Evolutionary conservation across 2,329 filamentous ascomycete species (phyloP), one percentile per base, ranked within the genome.

Genomic region (Sordariomycetes sp.): DNA sequence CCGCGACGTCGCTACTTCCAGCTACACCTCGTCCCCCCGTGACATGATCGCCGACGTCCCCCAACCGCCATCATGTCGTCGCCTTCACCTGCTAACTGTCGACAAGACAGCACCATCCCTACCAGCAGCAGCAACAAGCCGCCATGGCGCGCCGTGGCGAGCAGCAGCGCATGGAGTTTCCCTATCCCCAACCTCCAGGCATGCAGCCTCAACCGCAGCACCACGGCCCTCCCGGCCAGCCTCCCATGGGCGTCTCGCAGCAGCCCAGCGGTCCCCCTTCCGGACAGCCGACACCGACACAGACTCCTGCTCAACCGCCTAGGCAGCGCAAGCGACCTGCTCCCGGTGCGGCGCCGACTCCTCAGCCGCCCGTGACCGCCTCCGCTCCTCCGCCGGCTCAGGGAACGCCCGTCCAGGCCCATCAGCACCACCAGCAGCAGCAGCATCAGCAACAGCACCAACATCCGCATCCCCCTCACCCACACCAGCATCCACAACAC

Each of bases 101-200:
- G 42, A 39, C 47, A 39, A 61, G 58, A 46, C 58, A 59, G 39
- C 44, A 49, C 40, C 66, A 73, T 48, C 52, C 62, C 35, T 72
- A 72, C 46, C 25, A n/a, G n/a, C 25, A 28, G 25, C 67, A 32
- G 20, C 20, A 23, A n/a, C 35, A 66, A 52, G 51, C 59, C 45
- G 67, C 72, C 42, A 66, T 73, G 66, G 58, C 54, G 43, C 59
- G 59, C 40, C 59, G 61, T 36, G 57, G 55, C 45, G 61, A 64
- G 8, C 37, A 39, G 42, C 39, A 38, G 42, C 57, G 58, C 36
- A 61, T 62, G 46, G 59, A 64, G 15, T 64, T 64, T 37, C 53
- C 57, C 30, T 65, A 64, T 34, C 19, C 27, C 40, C 48, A 57
- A 31, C 59, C 62, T 44, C 54, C 58, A 32, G 57, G 56, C 42